Conservation (phyloP, 2,329 filamentous ascomycete species). For the Lojkania enalia region DNA sequence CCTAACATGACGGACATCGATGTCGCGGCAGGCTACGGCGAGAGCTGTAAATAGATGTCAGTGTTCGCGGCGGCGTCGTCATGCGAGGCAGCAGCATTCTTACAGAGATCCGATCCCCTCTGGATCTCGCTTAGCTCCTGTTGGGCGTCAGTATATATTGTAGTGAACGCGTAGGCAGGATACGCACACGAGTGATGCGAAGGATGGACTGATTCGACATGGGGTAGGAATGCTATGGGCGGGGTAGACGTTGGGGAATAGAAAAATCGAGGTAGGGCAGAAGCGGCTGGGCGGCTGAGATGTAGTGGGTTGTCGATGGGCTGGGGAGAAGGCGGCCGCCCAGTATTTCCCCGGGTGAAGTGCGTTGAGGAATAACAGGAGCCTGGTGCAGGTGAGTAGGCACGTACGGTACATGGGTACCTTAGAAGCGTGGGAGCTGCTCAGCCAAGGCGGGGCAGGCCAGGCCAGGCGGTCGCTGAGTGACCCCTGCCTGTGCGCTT, state of each 20-base stretch:
- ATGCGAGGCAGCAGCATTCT: conserved; percentile 33
- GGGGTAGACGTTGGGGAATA: not conserved
- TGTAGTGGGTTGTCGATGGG: not conserved
- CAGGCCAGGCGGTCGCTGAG: too few species aligned
- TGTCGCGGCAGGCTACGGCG: conserved; percentile 83
- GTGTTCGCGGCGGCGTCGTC: conserved; percentile 3
- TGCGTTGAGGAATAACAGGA: too few species aligned
- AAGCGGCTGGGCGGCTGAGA: conserved; percentile 9
- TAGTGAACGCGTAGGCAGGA: conserved; percentile 2
- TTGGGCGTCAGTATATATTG: conserved; percentile 15
- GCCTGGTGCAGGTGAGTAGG: too few species aligned
- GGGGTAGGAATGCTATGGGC: not conserved
- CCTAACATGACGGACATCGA: conserved; percentile 84
- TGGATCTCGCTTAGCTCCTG: conserved; percentile 87
- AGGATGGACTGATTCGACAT: conserved; percentile 88
- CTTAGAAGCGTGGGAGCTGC: conserved; percentile 1
- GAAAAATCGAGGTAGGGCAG: conserved; percentile 6
- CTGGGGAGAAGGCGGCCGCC: too few species aligned
- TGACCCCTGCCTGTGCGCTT: too few species aligned
- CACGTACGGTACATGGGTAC: too few species aligned
- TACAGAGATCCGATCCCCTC: conserved; percentile 81
- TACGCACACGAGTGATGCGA: conserved; percentile 76
- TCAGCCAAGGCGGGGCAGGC: not conserved
- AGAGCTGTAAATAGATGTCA: conserved; percentile 62
- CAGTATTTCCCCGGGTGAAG: too few species aligned